Base-by-base conservation (phyloP, 148 eudicot species). In the Rhododendron henanense region DNA sequence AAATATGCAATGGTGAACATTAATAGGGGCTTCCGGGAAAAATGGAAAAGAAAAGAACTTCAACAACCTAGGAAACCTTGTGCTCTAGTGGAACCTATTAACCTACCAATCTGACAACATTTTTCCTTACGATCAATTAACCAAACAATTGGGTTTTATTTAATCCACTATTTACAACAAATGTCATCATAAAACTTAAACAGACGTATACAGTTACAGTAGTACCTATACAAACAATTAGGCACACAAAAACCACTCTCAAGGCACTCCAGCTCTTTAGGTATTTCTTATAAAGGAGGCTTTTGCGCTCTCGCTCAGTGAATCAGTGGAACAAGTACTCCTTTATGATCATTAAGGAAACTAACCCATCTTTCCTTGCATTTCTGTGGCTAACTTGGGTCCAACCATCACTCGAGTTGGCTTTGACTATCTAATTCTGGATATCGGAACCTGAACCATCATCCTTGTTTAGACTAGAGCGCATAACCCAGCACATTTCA, bases 351-450 rank as follows among this genome's bases (percentile, higher is more conserved):
- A 10, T 11, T 28, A 25, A 69, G 35, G 75, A 28, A 69, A 75
- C 35, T 75, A 75, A 75, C 78, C 45, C 78, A 75, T 33, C 77
- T 71, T 28, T 71, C 41, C 77, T 73, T 73, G 41, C 77, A 33
- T 73, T 73, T 73, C 37, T 73, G 39, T 73, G 33, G 77, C 77
- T 33, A 73, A 73, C 77, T 73, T 33, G 77, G 77, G 41, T 73
- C 77, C 39, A 73, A 55, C 77, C 77, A 73, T 33, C 41, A 31
- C 41, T 73, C 2, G 2, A 73, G 33, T 73, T 31, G 77, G 77
- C 41, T 31, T 31, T 73, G 77, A 73, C 77, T 41, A 0, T 28
- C 31, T 28, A 28, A 28, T 28, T 28, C 31, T 10, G 33, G 76
- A 71, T 28, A 25, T 10, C 5, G 0, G 77, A 73, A 28, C 3